Base-by-base conservation (phyloP, 495 filamentous ascomycete genomes). In the Aspergillus avenaceus region DNA sequence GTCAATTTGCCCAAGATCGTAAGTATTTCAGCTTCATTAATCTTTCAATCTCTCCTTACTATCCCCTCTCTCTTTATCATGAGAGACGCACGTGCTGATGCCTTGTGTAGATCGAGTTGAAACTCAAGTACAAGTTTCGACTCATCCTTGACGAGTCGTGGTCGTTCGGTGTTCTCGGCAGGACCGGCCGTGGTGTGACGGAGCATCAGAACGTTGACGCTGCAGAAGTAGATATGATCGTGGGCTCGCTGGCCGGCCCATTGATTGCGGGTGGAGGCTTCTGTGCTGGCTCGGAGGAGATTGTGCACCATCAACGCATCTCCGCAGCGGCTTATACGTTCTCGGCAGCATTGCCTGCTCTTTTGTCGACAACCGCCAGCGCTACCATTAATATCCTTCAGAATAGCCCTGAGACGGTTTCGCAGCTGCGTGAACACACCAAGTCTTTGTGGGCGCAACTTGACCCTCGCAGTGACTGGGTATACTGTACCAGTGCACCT, bases 161-260 rank as follows among this genome's bases (percentile, higher is more conserved):
- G 82, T 96, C 90, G 3, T 98, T 96, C 64, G 95, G 91, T 46
- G 86, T 96, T 18, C 81, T 98, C 16, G 93, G 93, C 19, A 78
- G 90, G 41, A 95, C 87, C 29, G 95, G 95, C 25, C 83, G 90
- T 29, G 93, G 93, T 45, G 72, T 97, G 22, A 97, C 93, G 1
- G 95, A 98, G 64, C 88, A 91, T 21, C 92, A 96, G 55, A 96
- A 97, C 58, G 91, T 97, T 13, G 95, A 97, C 67, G 83, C 90
- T 0, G 79, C 81, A 0, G 84, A 90, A 45, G 84, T 97, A 41
- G 93, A 98, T 66, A 95, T 97, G 89, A 91, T 97, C 44, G 78
- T 97, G 52, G 95, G 95, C 27, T 95, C 91, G 41, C 80, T 98
- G 25, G 85, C 93, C 11, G 90, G 95, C 24, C 85, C 90, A 14